phyloP scores from a whole-genome alignment of 441 rosid species.

The Erodium trifolium region DNA sequence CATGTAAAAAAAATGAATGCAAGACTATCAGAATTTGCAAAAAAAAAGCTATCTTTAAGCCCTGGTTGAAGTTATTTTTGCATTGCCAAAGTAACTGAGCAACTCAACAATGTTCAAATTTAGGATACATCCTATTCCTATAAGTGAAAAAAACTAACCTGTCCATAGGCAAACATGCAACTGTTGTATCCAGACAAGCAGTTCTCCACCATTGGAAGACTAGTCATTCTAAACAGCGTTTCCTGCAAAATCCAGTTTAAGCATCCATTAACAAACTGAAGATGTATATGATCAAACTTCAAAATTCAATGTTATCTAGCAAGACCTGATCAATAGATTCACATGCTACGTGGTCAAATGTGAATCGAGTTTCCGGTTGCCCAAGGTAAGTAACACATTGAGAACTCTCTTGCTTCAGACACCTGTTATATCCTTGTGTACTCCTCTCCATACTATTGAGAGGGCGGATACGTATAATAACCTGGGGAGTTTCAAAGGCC shows the following conservation, averaged over 20 bases:
- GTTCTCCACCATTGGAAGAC: slow-evolving; percentile 94
- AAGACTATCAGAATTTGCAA: background rate
- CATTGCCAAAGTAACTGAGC: background rate
- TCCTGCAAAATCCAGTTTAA: slow-evolving; percentile 45
- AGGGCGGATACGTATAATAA: slow-evolving; percentile 86
- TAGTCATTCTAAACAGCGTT: slow-evolving; percentile 77
- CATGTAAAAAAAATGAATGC: background rate
- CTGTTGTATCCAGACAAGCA: slow-evolving; percentile 97
- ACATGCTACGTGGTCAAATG: slow-evolving; percentile 92
- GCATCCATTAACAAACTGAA: slow-evolving; percentile 9
- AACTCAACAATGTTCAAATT: background rate
- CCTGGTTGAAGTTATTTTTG: background rate
- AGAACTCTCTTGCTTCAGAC: slow-evolving; percentile 88
- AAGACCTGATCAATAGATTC: slow-evolving; percentile 94
- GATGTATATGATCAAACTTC: slow-evolving; percentile 1
- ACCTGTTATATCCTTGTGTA: slow-evolving; percentile 63
- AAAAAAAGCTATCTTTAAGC: background rate
- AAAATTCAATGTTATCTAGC: slow-evolving; percentile 9
- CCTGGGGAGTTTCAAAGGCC: slow-evolving; percentile 34
- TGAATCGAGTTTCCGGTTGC: slow-evolving; percentile 82
- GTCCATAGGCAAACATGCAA: slow-evolving; percentile 97
- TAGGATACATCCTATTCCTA: background rate
- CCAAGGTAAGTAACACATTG: slow-evolving; percentile 80
- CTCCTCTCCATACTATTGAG: slow-evolving; percentile 77
- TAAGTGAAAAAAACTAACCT: slow-evolving; percentile 52